Evolutionary conservation across 148 eudicot species (phyloP).

Genomic region (Selenicereus undatus): DNA sequence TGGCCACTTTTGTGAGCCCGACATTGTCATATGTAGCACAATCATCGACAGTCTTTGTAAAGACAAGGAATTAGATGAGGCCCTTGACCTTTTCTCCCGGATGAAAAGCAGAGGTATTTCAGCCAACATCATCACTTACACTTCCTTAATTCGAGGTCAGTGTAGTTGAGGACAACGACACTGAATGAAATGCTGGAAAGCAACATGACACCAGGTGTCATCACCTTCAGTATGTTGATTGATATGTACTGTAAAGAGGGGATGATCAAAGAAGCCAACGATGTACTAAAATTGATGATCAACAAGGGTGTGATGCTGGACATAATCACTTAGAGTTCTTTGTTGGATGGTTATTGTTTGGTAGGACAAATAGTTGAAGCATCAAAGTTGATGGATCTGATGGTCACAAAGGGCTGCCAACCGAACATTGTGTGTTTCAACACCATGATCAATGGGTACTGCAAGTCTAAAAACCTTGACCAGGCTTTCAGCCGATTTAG

Average conservation of each 20-base stretch:
- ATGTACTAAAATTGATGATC: too few species aligned
- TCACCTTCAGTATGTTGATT: background rate
- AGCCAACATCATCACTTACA: conserved; percentile 10
- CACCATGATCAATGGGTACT: background rate
- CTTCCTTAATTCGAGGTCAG: background rate
- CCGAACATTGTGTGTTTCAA: background rate
- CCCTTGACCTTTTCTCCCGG: background rate
- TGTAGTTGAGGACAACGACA: conserved; percentile 9
- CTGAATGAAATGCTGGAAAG: background rate
- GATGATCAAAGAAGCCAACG: background rate
- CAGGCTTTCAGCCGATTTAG: background rate
- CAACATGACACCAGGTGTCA: background rate
- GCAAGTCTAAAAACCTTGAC: background rate
- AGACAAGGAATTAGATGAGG: background rate
- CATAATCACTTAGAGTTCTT: background rate
- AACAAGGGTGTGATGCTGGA: too few species aligned
- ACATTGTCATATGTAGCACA: background rate
- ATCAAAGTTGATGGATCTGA: too few species aligned
- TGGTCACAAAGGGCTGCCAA: background rate
- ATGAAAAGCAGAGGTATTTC: conserved; percentile 7
- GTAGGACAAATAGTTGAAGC: background rate
- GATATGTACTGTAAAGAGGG: background rate
- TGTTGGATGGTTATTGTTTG: background rate
- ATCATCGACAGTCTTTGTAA: conserved; percentile 4
- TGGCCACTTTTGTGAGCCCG: background rate